Conservation (phyloP, 208 protist species). For the Naegleria lovaniensis region DNA sequence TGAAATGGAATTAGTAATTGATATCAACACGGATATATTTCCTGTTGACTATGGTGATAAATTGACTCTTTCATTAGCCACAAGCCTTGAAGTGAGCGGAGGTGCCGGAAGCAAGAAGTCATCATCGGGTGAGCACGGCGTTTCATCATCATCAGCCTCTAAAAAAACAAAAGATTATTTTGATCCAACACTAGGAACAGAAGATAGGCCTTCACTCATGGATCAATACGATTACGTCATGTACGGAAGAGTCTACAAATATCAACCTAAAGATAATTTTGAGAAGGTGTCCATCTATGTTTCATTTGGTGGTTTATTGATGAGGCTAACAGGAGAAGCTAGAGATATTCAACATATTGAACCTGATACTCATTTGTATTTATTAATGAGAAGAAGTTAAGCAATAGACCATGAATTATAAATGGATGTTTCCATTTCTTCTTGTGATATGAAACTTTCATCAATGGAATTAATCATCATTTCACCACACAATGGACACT, state of each 20-base stretch:
- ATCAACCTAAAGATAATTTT: constrained; percentile 72
- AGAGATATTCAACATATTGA: constrained; percentile 49
- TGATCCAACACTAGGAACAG: not conserved
- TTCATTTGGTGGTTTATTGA: constrained; percentile 92
- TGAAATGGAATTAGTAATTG: constrained; percentile 54
- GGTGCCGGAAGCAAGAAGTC: constrained; percentile 35
- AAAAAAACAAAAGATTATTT: not conserved
- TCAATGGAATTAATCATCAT: constrained; percentile 50
- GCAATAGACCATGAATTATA: not conserved
- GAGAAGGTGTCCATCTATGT: constrained; percentile 76
- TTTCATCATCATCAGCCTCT: not conserved
- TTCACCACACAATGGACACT: constrained; percentile 57
- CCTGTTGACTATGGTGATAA: constrained; percentile 78
- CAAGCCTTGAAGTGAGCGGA: constrained; percentile 75
- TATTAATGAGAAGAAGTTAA: constrained; percentile 45
- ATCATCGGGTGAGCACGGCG: not conserved
- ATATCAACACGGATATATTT: constrained; percentile 93
- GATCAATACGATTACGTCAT: constrained; percentile 96
- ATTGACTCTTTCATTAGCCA: constrained; percentile 83
- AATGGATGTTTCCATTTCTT: not conserved
- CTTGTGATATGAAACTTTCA: constrained; percentile 43
- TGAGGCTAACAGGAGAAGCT: constrained; percentile 75
- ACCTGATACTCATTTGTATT: constrained; percentile 56
- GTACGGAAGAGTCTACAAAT: constrained; percentile 90
- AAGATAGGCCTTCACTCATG: constrained; percentile 58